A percentile compares a stretch with the other conserved stretches of the same genome.
Evolutionary conservation across 2,329 filamentous ascomycete genomes (phyloP).

Genomic region (Pseudomassariella vexata): DNA sequence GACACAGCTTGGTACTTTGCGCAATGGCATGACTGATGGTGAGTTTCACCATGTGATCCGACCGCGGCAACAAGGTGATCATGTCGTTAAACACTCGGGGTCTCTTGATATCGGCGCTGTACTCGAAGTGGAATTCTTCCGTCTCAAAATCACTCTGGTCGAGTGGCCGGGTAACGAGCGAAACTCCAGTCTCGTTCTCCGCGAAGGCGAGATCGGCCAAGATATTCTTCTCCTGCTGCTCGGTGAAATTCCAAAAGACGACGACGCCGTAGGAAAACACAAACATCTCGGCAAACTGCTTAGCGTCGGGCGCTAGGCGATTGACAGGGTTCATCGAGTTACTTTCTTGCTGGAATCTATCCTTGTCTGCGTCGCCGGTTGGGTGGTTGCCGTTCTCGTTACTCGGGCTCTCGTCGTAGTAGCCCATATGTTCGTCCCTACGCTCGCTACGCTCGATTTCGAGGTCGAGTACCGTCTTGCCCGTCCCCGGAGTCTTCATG

Average conservation of each 20-base stretch:
- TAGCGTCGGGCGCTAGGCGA: slow-evolving; percentile 62
- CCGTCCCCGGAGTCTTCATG: slow-evolving; percentile 80
- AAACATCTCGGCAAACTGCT: slow-evolving; percentile 90
- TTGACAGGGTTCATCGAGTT: slow-evolving; percentile 45
- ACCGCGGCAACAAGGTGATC: slow-evolving; percentile 87
- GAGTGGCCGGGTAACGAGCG: slow-evolving; percentile 72
- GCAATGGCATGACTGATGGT: slow-evolving; percentile 97
- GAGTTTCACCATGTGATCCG: slow-evolving; percentile 97
- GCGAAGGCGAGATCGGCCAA: slow-evolving; percentile 92
- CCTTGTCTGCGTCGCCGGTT: slow-evolving; percentile 15
- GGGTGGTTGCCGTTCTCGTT: slow-evolving; percentile 16
- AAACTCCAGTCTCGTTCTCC: slow-evolving; percentile 54
- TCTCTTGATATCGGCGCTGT: slow-evolving; percentile 77
- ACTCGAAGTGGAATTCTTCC: slow-evolving; percentile 98
- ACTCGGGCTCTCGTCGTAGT: slow-evolving; percentile 66
- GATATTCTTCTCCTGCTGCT: slow-evolving; percentile 92
- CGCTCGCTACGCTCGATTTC: slow-evolving; percentile 93
- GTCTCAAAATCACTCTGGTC: slow-evolving; percentile 92
- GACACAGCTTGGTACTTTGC: slow-evolving; percentile 92
- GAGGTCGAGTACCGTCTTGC: slow-evolving; percentile 86
- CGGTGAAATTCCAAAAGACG: slow-evolving; percentile 98
- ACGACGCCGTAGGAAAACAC: slow-evolving; percentile 96
- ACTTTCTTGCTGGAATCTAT: slow-evolving; percentile 23
- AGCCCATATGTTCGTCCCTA: slow-evolving; percentile 85
- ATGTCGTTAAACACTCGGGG: slow-evolving; percentile 98